phyloP scores from a whole-genome alignment of 2,329 filamentous ascomycete species.

The Fusarium tricinctum region DNA sequence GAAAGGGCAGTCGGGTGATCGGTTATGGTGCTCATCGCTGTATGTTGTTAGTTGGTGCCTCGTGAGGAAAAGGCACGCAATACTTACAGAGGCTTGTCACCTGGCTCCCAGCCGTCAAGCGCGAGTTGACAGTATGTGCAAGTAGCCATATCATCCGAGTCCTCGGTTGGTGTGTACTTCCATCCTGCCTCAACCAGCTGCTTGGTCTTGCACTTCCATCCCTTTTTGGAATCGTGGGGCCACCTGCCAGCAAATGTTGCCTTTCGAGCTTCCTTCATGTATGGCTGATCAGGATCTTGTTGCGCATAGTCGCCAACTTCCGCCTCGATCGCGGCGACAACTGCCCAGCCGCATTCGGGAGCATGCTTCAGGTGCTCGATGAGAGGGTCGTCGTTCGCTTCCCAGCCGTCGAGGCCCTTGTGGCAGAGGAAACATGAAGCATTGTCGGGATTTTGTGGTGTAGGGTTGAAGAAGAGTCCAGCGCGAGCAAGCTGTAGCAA shows the following conservation, averaged over 20 bases:
- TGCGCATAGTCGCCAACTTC: slow-evolving; percentile 73
- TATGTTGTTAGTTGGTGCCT: slow-evolving; percentile 43
- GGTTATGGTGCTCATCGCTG: slow-evolving; percentile 87
- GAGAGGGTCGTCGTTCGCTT: slow-evolving; percentile 85
- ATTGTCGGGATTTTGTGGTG: slow-evolving; percentile 83
- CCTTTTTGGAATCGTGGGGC: slow-evolving; percentile 90
- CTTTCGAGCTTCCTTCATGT: slow-evolving; percentile 81
- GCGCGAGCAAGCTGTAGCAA: slow-evolving; percentile 81
- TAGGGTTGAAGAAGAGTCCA: slow-evolving; percentile 90
- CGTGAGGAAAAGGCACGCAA: slow-evolving; percentile 10
- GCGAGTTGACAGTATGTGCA: slow-evolving; percentile 92
- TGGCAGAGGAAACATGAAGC: slow-evolving; percentile 89
- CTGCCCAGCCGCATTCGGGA: slow-evolving; percentile 87
- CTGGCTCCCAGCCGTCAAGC: slow-evolving; percentile 93
- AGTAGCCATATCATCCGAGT: slow-evolving; percentile 89
- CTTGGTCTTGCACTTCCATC: slow-evolving; percentile 90
- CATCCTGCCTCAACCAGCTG: slow-evolving; percentile 95
- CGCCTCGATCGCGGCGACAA: slow-evolving; percentile 74
- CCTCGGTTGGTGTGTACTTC: slow-evolving; percentile 88
- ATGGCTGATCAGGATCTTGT: slow-evolving; percentile 79
- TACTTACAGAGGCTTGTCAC: slow-evolving; percentile 86
- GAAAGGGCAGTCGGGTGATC: slow-evolving; percentile 85
- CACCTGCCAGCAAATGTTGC: slow-evolving; percentile 87
- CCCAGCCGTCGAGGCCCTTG: slow-evolving; percentile 91
- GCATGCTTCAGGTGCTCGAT: slow-evolving; percentile 89